Percentiles rank a stretch among this genome's conserved stretches.
phyloP scores from a whole-genome alignment of 108 stramenopile genomes.

The Discostella stelligeroides region DNA sequence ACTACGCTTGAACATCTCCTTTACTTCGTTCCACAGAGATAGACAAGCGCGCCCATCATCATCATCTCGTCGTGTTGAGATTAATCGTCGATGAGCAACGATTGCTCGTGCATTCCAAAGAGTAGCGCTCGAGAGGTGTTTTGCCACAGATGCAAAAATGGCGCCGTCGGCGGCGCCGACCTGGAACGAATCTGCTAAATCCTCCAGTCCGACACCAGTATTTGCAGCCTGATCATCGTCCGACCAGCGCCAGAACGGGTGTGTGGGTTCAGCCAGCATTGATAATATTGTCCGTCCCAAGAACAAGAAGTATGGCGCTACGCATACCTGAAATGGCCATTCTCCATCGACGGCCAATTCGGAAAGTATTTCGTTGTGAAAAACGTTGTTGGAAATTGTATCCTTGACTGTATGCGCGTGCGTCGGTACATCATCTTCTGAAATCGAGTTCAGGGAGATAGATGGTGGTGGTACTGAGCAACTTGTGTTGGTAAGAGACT shows the following conservation, averaged over 20 bases:
- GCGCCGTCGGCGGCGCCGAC: neutral
- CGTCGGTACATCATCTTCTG: slow-evolving; percentile 9
- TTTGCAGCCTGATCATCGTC: slow-evolving; percentile 1
- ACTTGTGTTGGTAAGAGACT: neutral
- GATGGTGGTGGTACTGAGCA: neutral
- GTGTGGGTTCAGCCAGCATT: slow-evolving; percentile 52
- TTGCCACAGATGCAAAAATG: slow-evolving; percentile 33
- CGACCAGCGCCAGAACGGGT: slow-evolving; percentile 35
- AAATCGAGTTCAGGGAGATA: neutral
- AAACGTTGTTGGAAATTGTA: slow-evolving; percentile 31
- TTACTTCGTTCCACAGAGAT: slow-evolving; percentile 63
- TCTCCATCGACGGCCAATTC: slow-evolving; percentile 74
- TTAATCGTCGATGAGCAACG: slow-evolving; percentile 75
- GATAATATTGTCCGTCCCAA: slow-evolving; percentile 71
- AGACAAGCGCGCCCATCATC: slow-evolving; percentile 62
- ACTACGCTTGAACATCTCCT: slow-evolving; percentile 35
- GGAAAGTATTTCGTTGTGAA: slow-evolving; percentile 71
- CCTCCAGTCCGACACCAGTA: neutral
- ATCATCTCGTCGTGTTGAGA: slow-evolving; percentile 50
- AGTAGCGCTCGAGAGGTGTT: slow-evolving; percentile 19
- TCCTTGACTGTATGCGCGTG: slow-evolving; percentile 18
- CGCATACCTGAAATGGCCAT: slow-evolving; percentile 74
- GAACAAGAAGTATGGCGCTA: slow-evolving; percentile 71
- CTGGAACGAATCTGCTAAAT: neutral
- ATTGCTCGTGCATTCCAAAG: slow-evolving; percentile 72